Evolutionary conservation across 345 rosid species (phyloP), one percentile per base, ranked within the genome.

Genomic region (Rhodamnia argentea): DNA sequence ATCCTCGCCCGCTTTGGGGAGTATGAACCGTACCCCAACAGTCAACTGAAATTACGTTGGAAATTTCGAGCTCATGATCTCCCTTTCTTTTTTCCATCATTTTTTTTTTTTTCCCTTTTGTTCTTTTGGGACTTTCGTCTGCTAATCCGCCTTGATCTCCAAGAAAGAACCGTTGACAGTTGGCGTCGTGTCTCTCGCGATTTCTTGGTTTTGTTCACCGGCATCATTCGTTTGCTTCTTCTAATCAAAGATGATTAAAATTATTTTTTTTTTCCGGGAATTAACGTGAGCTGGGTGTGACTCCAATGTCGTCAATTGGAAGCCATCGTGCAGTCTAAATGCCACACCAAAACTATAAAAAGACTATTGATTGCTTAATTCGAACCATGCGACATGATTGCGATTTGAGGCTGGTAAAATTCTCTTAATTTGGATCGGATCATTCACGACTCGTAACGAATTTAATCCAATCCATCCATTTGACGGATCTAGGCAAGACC

Each of bases 351-450:
- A 27, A 7, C 75, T 32, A 16, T 4, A 2, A 15, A 15, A 62
- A 29, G 44, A 64, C 76, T 37, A 4, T 3, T 37, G 40, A 37
- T 62, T 62, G 42, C 42, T 15, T 1, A 5, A 5, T 16, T 52
- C 18, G 54, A 52, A 18, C 54, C 6, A 42, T 3, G 5, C 18
- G 16, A 29, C 10, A 2, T 2, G 3, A 29, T 0, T 0, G 23
- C 7, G 12, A 70, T 70, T 32, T 13, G 11, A 32, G 24, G 32
- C 5, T 37, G 47, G 16, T 70, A 18, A 10, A 70, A 23, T 47
- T 70, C 44, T 50, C 52, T 50, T 50, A 2, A 50, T 50, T 50
- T 50, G 52, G 1, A 10, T 50, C 3, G 52, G 3, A 50, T 10
- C 10, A 50, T 50, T 50, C 10, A 10, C 10, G 10, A 50, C 52